Percentiles rank a stretch among this genome's conserved stretches.
Conservation (phyloP, 1,139 yeast species). For the Zygotorulaspora mrakii region DNA sequence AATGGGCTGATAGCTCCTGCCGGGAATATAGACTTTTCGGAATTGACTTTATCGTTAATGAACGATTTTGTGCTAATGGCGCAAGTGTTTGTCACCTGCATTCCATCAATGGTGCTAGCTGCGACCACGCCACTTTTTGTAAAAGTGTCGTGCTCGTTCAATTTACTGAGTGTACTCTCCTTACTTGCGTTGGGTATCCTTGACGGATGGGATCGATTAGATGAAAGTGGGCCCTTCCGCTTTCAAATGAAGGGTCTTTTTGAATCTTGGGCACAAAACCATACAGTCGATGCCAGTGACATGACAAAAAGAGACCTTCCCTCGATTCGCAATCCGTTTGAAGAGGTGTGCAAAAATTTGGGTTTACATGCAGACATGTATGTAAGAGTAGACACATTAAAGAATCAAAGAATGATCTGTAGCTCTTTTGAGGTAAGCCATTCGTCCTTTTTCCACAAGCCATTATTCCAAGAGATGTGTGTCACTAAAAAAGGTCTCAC, state of each 20-base stretch:
- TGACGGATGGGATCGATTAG: slow-evolving; percentile 15
- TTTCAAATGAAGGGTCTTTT: slow-evolving; percentile 9
- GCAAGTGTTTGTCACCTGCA: slow-evolving; percentile 15
- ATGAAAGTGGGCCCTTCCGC: slow-evolving; percentile 14
- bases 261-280: slow-evolving; percentile 13
- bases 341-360: slow-evolving; percentile 8
- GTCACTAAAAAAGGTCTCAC: slow-evolving; percentile 13
- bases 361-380: slow-evolving; percentile 14
- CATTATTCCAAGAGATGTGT: slow-evolving; percentile 13
- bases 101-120: slow-evolving; percentile 13
- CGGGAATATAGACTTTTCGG: slow-evolving; percentile 12
- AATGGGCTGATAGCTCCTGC: slow-evolving; percentile 5
- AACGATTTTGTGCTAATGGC: slow-evolving; percentile 16
- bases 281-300: slow-evolving; percentile 4
- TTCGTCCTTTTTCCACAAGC: slow-evolving; percentile 6
- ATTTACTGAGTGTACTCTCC: slow-evolving; percentile 15
- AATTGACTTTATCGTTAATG: slow-evolving; percentile 11
- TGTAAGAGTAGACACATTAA: slow-evolving; percentile 3
- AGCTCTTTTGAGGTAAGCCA: slow-evolving; percentile 12
- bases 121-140: slow-evolving; percentile 13
- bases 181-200: slow-evolving; percentile 13
- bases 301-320: neutral
- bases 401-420: slow-evolving; percentile 10
- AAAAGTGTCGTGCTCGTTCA: slow-evolving; percentile 14
- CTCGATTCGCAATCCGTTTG: slow-evolving; percentile 2